Base-by-base conservation (phyloP, 495 filamentous ascomycete genomes). In the Podospora didyma region DNA sequence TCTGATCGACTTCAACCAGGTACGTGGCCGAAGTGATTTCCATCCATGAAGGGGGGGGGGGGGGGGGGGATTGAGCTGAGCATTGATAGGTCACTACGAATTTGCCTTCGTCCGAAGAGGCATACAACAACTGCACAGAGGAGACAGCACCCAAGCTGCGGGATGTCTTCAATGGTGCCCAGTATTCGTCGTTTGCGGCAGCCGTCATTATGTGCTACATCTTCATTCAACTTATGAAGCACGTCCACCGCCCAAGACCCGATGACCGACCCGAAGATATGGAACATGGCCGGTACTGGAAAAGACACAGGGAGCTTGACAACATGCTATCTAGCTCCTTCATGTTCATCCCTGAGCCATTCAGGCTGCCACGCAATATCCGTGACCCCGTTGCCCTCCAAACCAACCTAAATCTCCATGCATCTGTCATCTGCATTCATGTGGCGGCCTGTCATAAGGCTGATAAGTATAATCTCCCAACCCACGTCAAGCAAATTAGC, bases 241-340 rank as follows among this genome's bases (percentile, higher is more conserved):
- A 79, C 48, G 60, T 69, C 9, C 70, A 78, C 50, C 68, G 70
- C 11, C 65, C 71, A 0, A 71, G 66, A 58, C 65, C 70, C 14
- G 56, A 61, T 23, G 76, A 78, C 45, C 60, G 57, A 9, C 71
- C 73, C 3, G 67, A 75, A 3, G 69, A 78, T 49, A 53, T 63
- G 12, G 62, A 75, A 23, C 59, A 66, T 41, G 76, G 75, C 20
- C 58, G 56, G 23, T 78, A 69, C 51, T 79, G 75, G 76, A 65
- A 72, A 34, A 73, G 75, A 7, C 76, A 79, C 46, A 66, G 75
- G 14, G 69, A 78, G 21, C 65, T 79, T 39, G 75, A 79, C 61
- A 77, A 74, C 19, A 67, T 56, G 1, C 64, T 79, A 1, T 73
- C 73, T 7, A 74, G 64, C 53, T 64, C 68, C 2, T 79, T 79